A percentile compares a stretch with the other conserved stretches of the same genome.
Conservation (phyloP, 73 alveolate species). For the Paraurostyla sp. region DNA sequence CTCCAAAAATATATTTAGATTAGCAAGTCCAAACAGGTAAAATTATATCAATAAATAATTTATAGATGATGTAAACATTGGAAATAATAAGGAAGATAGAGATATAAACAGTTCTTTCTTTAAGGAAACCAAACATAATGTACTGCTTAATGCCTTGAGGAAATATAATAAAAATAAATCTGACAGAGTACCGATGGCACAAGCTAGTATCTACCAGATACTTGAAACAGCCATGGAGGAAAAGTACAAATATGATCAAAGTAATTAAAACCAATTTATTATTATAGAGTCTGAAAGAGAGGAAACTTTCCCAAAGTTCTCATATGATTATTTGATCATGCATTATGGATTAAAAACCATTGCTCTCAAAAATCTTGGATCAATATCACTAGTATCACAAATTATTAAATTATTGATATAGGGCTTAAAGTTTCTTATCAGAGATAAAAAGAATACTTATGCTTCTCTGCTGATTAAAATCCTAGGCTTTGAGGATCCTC, state of each 20-base stretch:
- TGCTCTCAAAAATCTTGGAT: conserved; percentile 53
- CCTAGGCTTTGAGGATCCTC: conserved; percentile 57
- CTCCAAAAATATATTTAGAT: neutral
- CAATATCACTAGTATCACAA: conserved; percentile 38
- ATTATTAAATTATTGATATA: neutral
- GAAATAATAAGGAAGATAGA: neutral
- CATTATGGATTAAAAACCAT: conserved; percentile 63
- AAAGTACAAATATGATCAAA: conserved; percentile 52
- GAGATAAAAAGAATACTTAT: neutral
- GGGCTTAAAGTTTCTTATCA: conserved; percentile 21
- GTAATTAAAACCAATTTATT: neutral
- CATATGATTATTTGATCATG: conserved; percentile 57
- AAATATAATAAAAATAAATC: conserved; percentile 4
- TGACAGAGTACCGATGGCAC: conserved; percentile 44
- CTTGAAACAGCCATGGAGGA: conserved; percentile 58
- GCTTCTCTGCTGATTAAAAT: conserved; percentile 5
- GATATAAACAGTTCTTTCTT: neutral
- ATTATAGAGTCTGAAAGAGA: conserved; percentile 25
- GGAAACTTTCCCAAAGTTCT: conserved; percentile 56
- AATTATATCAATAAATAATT: neutral
- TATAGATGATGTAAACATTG: neutral
- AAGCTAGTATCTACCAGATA: conserved; percentile 5
- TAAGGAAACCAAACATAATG: neutral
- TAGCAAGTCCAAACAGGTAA: neutral
- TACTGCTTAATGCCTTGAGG: conserved; percentile 13